phyloP scores from a whole-genome alignment of 1,284 basidiomycete genomes.

The Trichosporon ovoides region DNA sequence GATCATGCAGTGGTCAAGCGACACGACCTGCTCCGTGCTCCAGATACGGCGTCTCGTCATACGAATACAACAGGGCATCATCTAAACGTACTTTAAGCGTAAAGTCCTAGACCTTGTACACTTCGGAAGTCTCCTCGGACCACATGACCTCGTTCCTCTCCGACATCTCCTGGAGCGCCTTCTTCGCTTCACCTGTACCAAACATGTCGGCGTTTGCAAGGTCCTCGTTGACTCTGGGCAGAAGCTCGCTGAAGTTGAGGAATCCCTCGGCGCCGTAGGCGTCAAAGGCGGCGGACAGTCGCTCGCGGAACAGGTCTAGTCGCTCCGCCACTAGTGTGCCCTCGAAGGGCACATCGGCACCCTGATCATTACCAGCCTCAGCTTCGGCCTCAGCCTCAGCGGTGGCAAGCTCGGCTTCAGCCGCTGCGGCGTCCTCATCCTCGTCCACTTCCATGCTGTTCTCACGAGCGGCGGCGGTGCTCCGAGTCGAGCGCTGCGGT shows the following conservation, averaged over 20 bases:
- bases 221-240: conserved; percentile 74
- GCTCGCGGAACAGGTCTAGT: conserved; percentile 68
- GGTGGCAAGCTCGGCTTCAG: conserved; percentile 24
- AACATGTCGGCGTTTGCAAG: conserved; percentile 65
- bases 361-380: conserved; percentile 16
- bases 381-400: conserved; percentile 25
- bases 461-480: conserved; percentile 5
- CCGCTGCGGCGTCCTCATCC: conserved; percentile 22
- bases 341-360: conserved; percentile 20
- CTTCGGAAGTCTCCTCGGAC: conserved; percentile 64
- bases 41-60: not conserved
- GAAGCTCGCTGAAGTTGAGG: conserved; percentile 63
- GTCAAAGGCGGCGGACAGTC: conserved; percentile 65
- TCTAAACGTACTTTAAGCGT: not conserved
- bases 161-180: conserved; percentile 71
- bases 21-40: not conserved
- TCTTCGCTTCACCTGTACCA: conserved; percentile 70
- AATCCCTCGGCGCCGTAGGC: conserved; percentile 67
- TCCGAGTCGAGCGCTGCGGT: not conserved
- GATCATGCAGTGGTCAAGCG: too few species aligned
- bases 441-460: conserved; percentile 22
- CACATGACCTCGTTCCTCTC: conserved; percentile 77
- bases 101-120: conserved; percentile 49
- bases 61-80: conserved; percentile 1
- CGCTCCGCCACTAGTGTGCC: conserved; percentile 52